Conservation (phyloP, 1,139 yeast genomes). For the Nakaseomyces bracarensis region DNA sequence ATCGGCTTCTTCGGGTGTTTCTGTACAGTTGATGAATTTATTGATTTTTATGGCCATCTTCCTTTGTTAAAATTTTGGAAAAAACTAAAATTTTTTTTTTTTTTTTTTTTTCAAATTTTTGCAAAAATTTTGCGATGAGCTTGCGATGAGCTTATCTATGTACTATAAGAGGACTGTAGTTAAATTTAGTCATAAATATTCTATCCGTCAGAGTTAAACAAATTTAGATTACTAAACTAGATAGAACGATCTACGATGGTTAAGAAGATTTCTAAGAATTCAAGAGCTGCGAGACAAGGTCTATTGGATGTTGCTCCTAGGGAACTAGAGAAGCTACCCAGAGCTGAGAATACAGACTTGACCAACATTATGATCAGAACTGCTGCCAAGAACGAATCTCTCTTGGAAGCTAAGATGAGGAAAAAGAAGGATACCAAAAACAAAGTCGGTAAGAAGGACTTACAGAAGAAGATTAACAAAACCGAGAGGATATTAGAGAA, state of each 20-base stretch:
- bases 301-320: conserved; percentile 41
- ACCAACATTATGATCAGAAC: conserved; percentile 61
- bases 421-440: conserved; percentile 34
- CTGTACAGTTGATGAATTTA: too few species aligned
- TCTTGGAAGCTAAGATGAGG: conserved; percentile 49
- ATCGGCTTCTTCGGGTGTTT: too few species aligned
- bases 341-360: conserved; percentile 50
- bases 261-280: conserved; percentile 49
- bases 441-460: conserved; percentile 32
- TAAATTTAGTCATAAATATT: too few species aligned
- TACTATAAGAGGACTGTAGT: too few species aligned
- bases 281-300: conserved; percentile 73
- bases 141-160: too few species aligned
- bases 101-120: too few species aligned
- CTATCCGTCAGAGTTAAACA: too few species aligned
- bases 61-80: too few species aligned
- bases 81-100: neutral
- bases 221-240: neutral
- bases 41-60: too few species aligned
- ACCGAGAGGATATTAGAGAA: conserved; percentile 36
- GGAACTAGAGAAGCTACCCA: conserved; percentile 45
- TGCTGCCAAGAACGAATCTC: conserved; percentile 52
- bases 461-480: conserved; percentile 22
- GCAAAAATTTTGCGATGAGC: neutral
- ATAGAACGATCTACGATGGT: conserved; percentile 28